Conservation (phyloP, 2,329 filamentous ascomycete species). For the Zasmidium angulare region DNA sequence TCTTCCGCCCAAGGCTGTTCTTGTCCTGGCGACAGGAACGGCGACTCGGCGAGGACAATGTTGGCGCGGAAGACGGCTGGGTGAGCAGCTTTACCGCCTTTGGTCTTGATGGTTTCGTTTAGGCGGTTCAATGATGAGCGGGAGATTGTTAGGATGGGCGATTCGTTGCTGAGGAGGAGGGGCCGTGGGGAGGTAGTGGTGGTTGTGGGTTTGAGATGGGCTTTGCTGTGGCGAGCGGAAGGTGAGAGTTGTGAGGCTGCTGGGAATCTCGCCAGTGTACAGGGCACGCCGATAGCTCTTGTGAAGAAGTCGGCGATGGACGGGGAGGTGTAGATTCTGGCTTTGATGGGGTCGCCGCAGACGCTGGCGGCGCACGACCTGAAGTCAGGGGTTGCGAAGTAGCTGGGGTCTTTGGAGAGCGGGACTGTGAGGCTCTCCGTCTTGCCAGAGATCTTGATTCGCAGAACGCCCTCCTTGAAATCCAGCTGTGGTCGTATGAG, state of each 20-base stretch:
- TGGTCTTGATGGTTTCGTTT: conserved; percentile 67
- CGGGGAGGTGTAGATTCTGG: conserved; percentile 67
- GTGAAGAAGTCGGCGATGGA: conserved; percentile 77
- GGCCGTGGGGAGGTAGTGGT: conserved; percentile 43
- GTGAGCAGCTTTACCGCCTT: conserved; percentile 64
- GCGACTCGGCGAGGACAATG: conserved; percentile 66
- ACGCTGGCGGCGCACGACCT: conserved; percentile 60
- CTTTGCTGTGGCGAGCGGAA: conserved; percentile 68
- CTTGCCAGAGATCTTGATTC: conserved; percentile 49
- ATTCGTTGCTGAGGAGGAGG: conserved; percentile 88
- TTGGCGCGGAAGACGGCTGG: conserved; percentile 85
- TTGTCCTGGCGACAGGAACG: conserved; percentile 41
- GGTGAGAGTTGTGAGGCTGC: conserved; percentile 56
- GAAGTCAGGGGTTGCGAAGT: conserved; percentile 48
- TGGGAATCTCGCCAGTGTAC: conserved; percentile 80
- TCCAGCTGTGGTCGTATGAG: conserved; percentile 75
- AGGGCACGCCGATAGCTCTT: conserved; percentile 70
- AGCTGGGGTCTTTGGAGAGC: conserved; percentile 65
- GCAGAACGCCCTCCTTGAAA: conserved; percentile 64
- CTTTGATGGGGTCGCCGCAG: conserved; percentile 75
- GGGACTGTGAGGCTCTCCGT: conserved; percentile 49
- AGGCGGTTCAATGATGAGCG: conserved; percentile 74
- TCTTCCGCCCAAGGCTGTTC: conserved; percentile 76
- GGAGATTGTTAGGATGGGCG: conserved; percentile 83
- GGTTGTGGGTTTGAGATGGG: conserved; percentile 55